Percentiles rank a stretch among this genome's conserved stretches.
Conservation (phyloP, 2,329 filamentous ascomycete genomes). For the Hyphodiscus sp. region DNA sequence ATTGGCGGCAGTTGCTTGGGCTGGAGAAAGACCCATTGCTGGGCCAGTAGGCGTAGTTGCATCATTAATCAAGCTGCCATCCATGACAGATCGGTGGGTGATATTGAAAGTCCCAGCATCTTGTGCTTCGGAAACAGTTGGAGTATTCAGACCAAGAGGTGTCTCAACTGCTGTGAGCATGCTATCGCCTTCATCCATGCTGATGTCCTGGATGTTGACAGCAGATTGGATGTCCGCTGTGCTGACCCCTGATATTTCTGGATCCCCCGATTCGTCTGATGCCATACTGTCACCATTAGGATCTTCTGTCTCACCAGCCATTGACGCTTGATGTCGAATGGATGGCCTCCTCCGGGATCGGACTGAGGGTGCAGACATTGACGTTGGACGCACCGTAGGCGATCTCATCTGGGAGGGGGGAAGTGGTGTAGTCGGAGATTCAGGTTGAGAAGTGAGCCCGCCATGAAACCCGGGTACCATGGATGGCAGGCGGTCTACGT, state of each 20-base stretch:
- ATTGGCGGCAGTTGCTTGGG: slow-evolving; percentile 51
- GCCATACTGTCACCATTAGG: slow-evolving; percentile 75
- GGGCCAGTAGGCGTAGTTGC: slow-evolving; percentile 61
- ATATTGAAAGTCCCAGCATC: slow-evolving; percentile 92
- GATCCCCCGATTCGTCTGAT: slow-evolving; percentile 70
- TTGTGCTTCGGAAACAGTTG: slow-evolving; percentile 73
- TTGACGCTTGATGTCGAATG: slow-evolving; percentile 82
- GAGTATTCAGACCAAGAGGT: slow-evolving; percentile 67
- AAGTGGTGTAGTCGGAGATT: slow-evolving; percentile 80
- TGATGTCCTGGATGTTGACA: slow-evolving; percentile 78
- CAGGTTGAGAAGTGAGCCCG: slow-evolving; percentile 77
- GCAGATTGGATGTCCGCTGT: slow-evolving; percentile 73
- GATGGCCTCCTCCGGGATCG: slow-evolving; percentile 68
- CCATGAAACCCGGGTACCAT: slow-evolving; percentile 67
- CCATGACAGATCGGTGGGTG: slow-evolving; percentile 74
- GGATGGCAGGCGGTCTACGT: slow-evolving; percentile 75
- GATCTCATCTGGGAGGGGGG: slow-evolving; percentile 58
- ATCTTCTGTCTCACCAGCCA: slow-evolving; percentile 82
- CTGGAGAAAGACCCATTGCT: slow-evolving; percentile 65
- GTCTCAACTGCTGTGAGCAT: slow-evolving; percentile 67
- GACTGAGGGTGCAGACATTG: slow-evolving; percentile 44
- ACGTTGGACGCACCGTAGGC: slow-evolving; percentile 47
- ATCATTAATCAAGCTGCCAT: slow-evolving; percentile 75
- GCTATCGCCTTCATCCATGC: slow-evolving; percentile 68
- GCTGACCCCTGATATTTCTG: slow-evolving; percentile 65